Evolutionary conservation across 1,284 basidiomycete species (phyloP).

Genomic region (Ustilago loliicola): DNA sequence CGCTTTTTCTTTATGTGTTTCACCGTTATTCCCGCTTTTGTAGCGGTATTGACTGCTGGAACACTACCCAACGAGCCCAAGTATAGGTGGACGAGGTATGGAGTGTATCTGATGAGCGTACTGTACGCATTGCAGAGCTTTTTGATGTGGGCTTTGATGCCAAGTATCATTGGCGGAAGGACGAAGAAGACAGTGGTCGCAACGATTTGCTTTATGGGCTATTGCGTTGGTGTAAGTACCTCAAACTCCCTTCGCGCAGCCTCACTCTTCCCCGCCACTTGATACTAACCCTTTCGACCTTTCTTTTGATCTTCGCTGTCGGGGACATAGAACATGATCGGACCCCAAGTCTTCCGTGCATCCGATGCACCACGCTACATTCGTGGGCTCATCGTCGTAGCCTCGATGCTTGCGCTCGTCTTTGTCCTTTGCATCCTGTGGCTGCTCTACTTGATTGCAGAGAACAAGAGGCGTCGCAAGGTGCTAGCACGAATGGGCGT

Average conservation of each 20-base stretch:
- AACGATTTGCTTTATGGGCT: constrained; percentile 63
- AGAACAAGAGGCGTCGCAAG: constrained; percentile 31
- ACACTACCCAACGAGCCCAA: constrained; percentile 26
- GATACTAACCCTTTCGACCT: background rate
- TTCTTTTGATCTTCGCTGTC: background rate
- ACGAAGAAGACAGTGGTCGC: constrained; percentile 67
- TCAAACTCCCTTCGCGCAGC: too few species aligned
- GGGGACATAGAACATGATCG: constrained; percentile 37
- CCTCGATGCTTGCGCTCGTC: constrained; percentile 38
- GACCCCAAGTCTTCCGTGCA: constrained; percentile 63
- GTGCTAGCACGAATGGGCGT: constrained; percentile 32
- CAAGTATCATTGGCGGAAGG: constrained; percentile 66
- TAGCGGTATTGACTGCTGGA: constrained; percentile 37
- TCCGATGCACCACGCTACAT: constrained; percentile 68
- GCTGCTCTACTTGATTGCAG: constrained; percentile 24
- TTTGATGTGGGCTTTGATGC: constrained; percentile 65
- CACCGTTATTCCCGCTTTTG: constrained; percentile 25
- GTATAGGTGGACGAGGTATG: constrained; percentile 64
- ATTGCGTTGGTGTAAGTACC: constrained; percentile 58
- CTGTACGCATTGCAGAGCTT: constrained; percentile 63
- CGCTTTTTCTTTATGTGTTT: constrained; percentile 68
- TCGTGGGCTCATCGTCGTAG: constrained; percentile 58
- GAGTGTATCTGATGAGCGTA: constrained; percentile 61
- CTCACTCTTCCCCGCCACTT: background rate
- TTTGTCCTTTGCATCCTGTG: constrained; percentile 27